Evolutionary conservation across 169 alveolate species (phyloP).

Genomic region (Cryptosporidium tyzzeri): DNA sequence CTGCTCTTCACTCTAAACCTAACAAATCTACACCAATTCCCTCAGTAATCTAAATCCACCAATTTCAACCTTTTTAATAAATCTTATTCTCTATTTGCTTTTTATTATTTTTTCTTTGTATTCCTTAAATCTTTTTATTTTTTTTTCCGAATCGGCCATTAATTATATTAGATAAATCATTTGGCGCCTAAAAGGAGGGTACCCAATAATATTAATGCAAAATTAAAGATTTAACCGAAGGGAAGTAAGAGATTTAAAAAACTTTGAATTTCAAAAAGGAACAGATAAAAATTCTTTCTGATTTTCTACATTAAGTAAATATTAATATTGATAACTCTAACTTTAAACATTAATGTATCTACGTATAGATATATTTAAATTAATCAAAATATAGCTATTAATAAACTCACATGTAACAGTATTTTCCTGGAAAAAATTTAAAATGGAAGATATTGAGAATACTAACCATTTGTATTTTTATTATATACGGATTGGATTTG

Average conservation of each 20-base stretch:
- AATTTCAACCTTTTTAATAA: background rate
- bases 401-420: background rate
- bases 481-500: background rate
- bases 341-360: no score
- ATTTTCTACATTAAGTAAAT: background rate
- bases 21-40: background rate
- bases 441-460: background rate
- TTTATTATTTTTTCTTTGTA: background rate
- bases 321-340: no score
- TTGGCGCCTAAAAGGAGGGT: constrained; percentile 8
- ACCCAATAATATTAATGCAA: constrained; percentile 8
- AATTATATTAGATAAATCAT: background rate
- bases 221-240: background rate
- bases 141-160: constrained; percentile 10
- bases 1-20: background rate
- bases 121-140: constrained; percentile 21
- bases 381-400: background rate
- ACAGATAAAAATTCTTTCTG: background rate
- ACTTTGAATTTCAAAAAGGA: background rate
- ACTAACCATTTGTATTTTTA: no score
- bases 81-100: background rate
- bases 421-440: background rate
- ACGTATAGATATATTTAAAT: no score
- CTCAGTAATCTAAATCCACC: background rate
- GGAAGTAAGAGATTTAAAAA: background rate